These are phyloP conservation scores for Entomophthora muscae DNA, from an alignment of 371 early-diverging fungal genomes.

Conservation along the genomic window DNA sequence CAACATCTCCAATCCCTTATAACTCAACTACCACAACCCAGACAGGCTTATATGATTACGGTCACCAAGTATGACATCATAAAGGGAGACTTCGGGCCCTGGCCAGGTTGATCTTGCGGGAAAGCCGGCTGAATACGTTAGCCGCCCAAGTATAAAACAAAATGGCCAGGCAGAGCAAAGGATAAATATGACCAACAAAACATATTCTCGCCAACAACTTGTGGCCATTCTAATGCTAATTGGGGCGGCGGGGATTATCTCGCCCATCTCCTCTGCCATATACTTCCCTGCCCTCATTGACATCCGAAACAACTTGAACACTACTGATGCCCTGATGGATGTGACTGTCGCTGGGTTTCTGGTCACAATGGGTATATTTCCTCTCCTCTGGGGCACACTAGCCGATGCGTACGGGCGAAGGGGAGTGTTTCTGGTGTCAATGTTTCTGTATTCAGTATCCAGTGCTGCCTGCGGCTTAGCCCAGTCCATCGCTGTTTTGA, in stretches of 20 bases:
- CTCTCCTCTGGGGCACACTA: conserved; percentile 44
- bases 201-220: too few species aligned
- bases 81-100: too few species aligned
- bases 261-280: conserved; percentile 11
- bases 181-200: too few species aligned
- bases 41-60: too few species aligned
- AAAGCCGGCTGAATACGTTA: too few species aligned
- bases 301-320: conserved; percentile 24
- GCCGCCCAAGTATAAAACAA: too few species aligned
- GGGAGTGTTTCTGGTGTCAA: conserved; percentile 36
- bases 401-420: conserved; percentile 46
- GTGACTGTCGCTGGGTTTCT: conserved; percentile 32
- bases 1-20: too few species aligned
- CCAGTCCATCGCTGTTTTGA: conserved; percentile 24
- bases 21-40: too few species aligned
- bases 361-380: conserved; percentile 33
- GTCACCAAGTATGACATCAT: too few species aligned
- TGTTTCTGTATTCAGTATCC: conserved; percentile 28
- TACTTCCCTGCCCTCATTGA: conserved; percentile 29
- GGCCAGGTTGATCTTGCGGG: too few species aligned
- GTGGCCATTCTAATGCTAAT: conserved; percentile 2
- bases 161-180: too few species aligned
- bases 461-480: conserved; percentile 45
- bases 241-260: conserved; percentile 9
- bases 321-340: conserved; percentile 26